Base-by-base conservation (phyloP, 495 filamentous ascomycete genomes). In the Friedmanniomyces endolithicus region DNA sequence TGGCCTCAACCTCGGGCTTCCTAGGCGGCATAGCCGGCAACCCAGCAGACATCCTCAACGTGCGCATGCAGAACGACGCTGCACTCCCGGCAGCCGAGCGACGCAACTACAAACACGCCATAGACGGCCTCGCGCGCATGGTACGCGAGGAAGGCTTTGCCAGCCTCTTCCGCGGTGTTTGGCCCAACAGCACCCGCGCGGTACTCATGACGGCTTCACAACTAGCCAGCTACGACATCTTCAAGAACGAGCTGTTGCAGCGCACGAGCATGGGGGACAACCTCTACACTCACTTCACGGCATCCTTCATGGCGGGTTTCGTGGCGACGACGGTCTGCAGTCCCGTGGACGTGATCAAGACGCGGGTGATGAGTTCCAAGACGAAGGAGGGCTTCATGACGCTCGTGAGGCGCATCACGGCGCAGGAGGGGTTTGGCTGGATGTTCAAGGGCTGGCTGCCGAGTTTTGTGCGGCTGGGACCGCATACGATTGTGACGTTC, bases 381-480 rank as follows among this genome's bases (percentile, higher is more conserved):
- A 62, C 70, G 64, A 55, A 74, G 72, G 52, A 80, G 75, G 40
- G 63, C 9, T 14, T 74, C 14, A 23, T 61, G 1, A 35, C 22
- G 11, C 52, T 71, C 14, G 44, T 72, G 24, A 55, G 55, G 40
- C 82, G 88, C 37, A 85, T 90, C 27, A 83, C 81, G 57, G 79
- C 75, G 59, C 77, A 80, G 50, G 90, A 98, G 67, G 90, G 90
- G 25, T 67, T 87, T 44, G 67, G 73, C 1, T 98, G 92, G 92
- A 86, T 89, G 78, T 97, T 96, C 70, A 83, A 84, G 64, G 92
- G 92, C n/a, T 98, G 92, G 92, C 84, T 95, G 43, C 92, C 92
- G 11, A 92, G 87, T 63, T 98, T 98, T 67, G 81, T 95, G 53
- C 77, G 92, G n/a, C 65, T 98, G 53, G 94, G 84, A 23, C 84